phyloP scores from a whole-genome alignment of 495 filamentous ascomycete species.

The Glonium stellatum region DNA sequence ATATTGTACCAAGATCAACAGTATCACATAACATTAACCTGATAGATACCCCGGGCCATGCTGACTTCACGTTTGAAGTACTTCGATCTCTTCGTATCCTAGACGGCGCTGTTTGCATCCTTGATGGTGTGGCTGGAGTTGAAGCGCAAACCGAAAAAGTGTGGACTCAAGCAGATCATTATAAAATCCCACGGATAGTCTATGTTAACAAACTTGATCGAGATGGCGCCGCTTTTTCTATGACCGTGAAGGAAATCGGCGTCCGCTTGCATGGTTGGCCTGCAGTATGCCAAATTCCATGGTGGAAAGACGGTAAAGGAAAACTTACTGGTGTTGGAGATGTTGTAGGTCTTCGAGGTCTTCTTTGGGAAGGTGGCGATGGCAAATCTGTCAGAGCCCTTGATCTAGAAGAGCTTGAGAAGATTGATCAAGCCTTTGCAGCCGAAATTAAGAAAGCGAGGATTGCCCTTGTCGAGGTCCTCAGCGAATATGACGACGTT shows the following conservation, averaged over 20 bases:
- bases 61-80: constrained; percentile 98
- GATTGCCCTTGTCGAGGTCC: constrained; percentile 65
- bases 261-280: constrained; percentile 75
- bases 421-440: constrained; percentile 47
- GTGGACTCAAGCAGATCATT: constrained; percentile 82
- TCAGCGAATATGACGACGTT: constrained; percentile 80
- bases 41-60: constrained; percentile 96
- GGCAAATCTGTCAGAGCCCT: constrained; percentile 54
- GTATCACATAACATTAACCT: constrained; percentile 71
- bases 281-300: constrained; percentile 88
- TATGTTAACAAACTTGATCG: constrained; percentile 97
- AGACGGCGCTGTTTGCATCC: constrained; percentile 90
- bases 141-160: constrained; percentile 98
- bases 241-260: constrained; percentile 79
- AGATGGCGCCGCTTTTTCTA: constrained; percentile 82
- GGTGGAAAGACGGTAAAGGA: constrained; percentile 72
- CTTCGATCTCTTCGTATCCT: constrained; percentile 86
- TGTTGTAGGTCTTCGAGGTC: constrained; percentile 52
- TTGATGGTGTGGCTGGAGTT: constrained; percentile 94
- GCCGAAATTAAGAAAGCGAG: constrained; percentile 72
- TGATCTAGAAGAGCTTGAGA: constrained; percentile 45
- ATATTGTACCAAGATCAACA: constrained; percentile 8
- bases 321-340: constrained; percentile 77
- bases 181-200: constrained; percentile 76
- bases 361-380: constrained; percentile 57